Base-by-base conservation (phyloP, 768 basidiomycete genomes). In the Termitomyces sp. region DNA sequence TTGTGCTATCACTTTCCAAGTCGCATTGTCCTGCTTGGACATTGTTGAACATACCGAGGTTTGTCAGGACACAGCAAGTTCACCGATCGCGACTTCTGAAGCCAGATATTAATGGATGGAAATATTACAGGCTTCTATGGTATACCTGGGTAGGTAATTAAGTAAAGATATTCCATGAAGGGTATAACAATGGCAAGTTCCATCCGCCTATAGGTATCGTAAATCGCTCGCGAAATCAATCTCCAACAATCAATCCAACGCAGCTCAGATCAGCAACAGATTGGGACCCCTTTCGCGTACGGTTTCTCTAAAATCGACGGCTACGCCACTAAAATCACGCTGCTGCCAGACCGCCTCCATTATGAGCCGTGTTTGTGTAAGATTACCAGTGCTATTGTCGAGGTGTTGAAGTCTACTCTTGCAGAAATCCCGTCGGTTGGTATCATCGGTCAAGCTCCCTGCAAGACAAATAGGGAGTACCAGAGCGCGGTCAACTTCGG, bases 381-480 rank as follows among this genome's bases (percentile, higher is more conserved):
- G 63, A 67, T 86, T 86, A 4, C 85, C 86, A 59, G 84, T 78
- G 59, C 74, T 77, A 60, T 78, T 77, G 63, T 86, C 81, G 58
- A 81, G 76, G 30, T 66, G 70, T 25, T 80, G 76, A 47, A 89
- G 66, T 48, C 85, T 76, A 23, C 72, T 70, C 63, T 82, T 85
- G 67, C 88, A 73, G 62, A 84, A 77, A 50, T 84, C 82, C 35
- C 84, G 77, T 48, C 75, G 75, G 40, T 68, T 72, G 17, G 76
- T 80, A 67, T 86, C 82, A 67, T 89, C 84, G 44, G 87, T 81
- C 79, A 91, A 78, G 67, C 83, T 83, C 5, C 86, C 90, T 30
- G 85, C 83, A 41, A 93, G 73, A 66, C 83, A 86, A 54, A 89
- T 78, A 28, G 90, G 89, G 70, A 91, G 86, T 21, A 89, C 74